These are phyloP conservation scores for Entonaema liquescens DNA, from an alignment of 495 filamentous ascomycete genomes.

Conservation along the genomic window DNA sequence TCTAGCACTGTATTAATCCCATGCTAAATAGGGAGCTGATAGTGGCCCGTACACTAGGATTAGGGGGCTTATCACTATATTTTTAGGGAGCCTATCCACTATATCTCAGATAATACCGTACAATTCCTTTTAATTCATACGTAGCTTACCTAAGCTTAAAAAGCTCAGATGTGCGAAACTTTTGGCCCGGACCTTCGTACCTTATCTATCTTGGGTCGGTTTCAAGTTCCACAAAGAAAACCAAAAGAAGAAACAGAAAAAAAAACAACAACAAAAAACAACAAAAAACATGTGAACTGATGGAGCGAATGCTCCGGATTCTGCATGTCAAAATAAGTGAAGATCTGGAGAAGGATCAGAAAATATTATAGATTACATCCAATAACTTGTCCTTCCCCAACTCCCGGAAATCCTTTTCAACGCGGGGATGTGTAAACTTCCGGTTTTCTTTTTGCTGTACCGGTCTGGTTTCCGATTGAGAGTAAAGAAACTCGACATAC, in stretches of 20 bases:
- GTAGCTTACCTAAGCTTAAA: no score
- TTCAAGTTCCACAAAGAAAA: neutral
- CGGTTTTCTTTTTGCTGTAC: neutral
- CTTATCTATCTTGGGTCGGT: no score
- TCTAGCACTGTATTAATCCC: no score
- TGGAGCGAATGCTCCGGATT: neutral
- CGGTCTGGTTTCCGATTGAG: constrained; percentile 15
- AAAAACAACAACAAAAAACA: no score
- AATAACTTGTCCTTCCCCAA: neutral
- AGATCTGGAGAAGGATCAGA: neutral
- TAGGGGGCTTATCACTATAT: no score
- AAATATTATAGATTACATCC: neutral
- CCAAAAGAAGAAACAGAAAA: neutral
- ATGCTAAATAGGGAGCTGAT: no score
- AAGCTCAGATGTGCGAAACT: no score
- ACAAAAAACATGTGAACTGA: neutral
- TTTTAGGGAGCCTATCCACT: no score
- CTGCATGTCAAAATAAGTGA: neutral
- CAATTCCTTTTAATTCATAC: no score
- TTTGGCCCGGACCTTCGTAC: no score
- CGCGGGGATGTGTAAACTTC: neutral
- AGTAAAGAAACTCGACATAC: constrained; percentile 7
- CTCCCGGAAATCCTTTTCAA: constrained; percentile 16
- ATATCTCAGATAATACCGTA: no score
- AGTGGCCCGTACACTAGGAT: no score